Evolutionary conservation across 208 protist genomes (phyloP).

Genomic region (Leishmania guyanensis): DNA sequence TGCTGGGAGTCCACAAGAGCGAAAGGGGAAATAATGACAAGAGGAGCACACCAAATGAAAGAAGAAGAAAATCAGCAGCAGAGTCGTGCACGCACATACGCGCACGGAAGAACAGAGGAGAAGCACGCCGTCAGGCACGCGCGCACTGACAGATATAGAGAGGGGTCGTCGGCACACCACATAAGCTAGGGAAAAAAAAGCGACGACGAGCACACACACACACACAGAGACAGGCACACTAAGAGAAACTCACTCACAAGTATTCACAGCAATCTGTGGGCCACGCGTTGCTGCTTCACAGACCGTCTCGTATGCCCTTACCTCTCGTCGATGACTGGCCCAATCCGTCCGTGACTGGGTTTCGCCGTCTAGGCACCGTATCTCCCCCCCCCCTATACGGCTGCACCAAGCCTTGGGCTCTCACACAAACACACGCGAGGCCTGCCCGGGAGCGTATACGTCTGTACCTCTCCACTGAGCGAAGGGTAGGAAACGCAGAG

Average conservation of each 20-base stretch:
- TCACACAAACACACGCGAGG: not conserved
- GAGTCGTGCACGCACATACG: not conserved
- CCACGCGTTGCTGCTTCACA: not conserved
- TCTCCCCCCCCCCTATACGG: not conserved
- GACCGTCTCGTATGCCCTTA: not conserved
- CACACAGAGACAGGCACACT: not conserved
- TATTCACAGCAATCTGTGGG: not conserved
- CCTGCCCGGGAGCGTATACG: not conserved
- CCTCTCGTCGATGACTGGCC: not conserved
- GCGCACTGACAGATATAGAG: not conserved
- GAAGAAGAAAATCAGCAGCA: not conserved
- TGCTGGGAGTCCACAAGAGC: not conserved
- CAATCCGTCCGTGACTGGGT: not conserved
- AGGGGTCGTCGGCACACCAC: not conserved
- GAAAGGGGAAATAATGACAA: not conserved
- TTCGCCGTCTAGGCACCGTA: not conserved
- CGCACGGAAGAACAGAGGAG: not conserved
- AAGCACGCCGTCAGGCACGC: not conserved
- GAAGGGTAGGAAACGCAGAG: not conserved
- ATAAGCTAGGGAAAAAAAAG: not conserved
- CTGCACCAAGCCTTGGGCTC: not conserved
- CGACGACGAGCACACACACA: not conserved
- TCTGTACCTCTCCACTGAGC: not conserved
- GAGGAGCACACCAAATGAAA: not conserved
- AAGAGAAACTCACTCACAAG: not conserved